These are phyloP conservation scores for Nigrospora sphaerica DNA, from an alignment of 2,329 filamentous ascomycete species.

Conservation along the genomic window DNA sequence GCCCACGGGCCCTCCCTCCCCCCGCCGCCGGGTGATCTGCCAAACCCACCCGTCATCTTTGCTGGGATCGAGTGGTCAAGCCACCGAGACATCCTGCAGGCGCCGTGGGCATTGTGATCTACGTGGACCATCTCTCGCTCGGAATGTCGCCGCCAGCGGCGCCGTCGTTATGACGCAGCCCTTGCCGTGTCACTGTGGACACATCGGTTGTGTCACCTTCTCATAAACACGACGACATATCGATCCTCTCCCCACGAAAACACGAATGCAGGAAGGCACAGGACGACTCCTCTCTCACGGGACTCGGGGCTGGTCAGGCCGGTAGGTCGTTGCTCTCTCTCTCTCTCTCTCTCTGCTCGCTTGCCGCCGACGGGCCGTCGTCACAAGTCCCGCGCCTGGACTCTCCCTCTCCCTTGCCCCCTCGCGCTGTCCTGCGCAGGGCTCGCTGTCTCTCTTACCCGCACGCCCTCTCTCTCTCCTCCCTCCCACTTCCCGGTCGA, in stretches of 20 bases:
- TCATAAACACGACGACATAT: constrained; percentile 2
- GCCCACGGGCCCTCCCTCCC: too few relatives aligned
- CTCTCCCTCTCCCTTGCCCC: not conserved
- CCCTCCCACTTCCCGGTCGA: constrained; percentile 2
- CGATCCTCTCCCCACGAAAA: not conserved
- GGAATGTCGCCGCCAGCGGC: constrained; percentile 4
- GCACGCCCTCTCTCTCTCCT: not conserved
- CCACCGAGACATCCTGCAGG: not conserved
- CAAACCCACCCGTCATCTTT: too few relatives aligned
- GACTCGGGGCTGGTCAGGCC: too few relatives aligned
- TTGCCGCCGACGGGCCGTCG: too few relatives aligned
- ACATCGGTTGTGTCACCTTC: constrained; percentile 4
- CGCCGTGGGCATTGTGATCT: constrained; percentile 5
- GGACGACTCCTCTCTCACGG: not conserved
- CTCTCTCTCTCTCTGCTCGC: too few relatives aligned
- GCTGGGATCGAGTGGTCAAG: too few relatives aligned
- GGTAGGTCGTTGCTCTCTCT: too few relatives aligned
- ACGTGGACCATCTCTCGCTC: constrained; percentile 3
- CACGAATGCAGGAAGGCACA: not conserved
- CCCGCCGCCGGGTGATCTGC: too few relatives aligned
- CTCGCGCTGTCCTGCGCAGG: not conserved
- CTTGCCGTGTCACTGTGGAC: constrained; percentile 4
- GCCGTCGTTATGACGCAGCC: constrained; percentile 3
- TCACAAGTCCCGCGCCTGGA: not conserved
- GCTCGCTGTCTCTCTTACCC: not conserved